Evolutionary conservation across 306 rosid genomes (phyloP), one percentile per base, ranked within the genome.

Genomic region (Mimosa pudica): DNA sequence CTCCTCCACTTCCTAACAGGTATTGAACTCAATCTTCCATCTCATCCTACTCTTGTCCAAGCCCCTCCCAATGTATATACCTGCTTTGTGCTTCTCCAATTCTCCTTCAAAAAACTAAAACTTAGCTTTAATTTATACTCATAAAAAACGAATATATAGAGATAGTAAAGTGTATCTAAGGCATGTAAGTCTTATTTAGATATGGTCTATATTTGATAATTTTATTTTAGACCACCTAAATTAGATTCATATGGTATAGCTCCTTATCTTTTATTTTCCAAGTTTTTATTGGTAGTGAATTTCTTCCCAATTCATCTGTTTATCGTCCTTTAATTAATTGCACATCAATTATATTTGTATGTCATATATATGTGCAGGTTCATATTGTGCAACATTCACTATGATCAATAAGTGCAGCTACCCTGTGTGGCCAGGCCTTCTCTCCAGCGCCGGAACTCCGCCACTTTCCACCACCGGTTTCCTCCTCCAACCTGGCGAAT

Each of bases 341-440:
- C 18, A 4, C 16, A 10, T 18, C 32, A 35, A 10, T 18, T 13
- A 36, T 46, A 11, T 46, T 46, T 33, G 74, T 12, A 48, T 44
- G n/a, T 68, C 20, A 42, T 24, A 24, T 24, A 24, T 24, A 24
- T 65, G 46, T 35, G 13, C 85, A 90, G 91, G 86, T 70, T 87
- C 78, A 0, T 61, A 79, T 77, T 81, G 90, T 42, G 76, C 98
- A 0, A 89, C 97, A 47, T 94, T 94, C 78, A 88, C 94, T 4
- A 75, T 94, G 2, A 41, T 81, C 2, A 90, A 92, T 82, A 68
- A 89, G 70, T 94, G 98, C 71, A 81, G 85, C 77, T 87, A 90
- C 81, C 80, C 95, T 0, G 85, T 94, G 2, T 94, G 97, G 97
- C 97, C 98, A 0, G 97, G 96, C 54, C 77, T 92, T 78, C 54